These are phyloP conservation scores for Schwanniomyces polymorphus DNA, from an alignment of 805 yeast species.

Conservation along the genomic window DNA sequence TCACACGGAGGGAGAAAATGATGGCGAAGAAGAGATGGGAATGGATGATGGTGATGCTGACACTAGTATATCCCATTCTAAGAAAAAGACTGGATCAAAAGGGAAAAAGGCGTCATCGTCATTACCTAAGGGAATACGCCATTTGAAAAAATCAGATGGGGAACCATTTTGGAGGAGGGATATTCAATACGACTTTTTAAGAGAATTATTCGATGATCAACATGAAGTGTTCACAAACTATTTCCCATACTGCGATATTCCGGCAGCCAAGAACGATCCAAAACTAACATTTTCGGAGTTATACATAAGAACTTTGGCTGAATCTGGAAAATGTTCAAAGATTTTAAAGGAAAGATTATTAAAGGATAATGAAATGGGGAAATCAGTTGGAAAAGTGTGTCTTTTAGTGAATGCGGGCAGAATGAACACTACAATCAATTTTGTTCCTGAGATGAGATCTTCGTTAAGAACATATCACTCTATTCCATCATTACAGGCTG, in stretches of 20 bases:
- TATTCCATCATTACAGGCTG: conserved; percentile 83
- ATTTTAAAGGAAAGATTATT: conserved; percentile 76
- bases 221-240: conserved; percentile 68
- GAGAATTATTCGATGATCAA: conserved; percentile 61
- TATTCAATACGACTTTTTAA: conserved; percentile 79
- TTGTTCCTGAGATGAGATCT: conserved; percentile 94
- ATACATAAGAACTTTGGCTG: conserved; percentile 78
- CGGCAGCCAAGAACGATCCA: conserved; percentile 35
- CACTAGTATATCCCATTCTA: neutral
- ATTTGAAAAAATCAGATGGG: conserved; percentile 86
- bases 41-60: conserved; percentile 11
- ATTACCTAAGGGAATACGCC: conserved; percentile 44
- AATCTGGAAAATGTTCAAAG: conserved; percentile 79
- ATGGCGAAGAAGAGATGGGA: conserved; percentile 4
- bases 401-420: conserved; percentile 88
- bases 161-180: conserved; percentile 89
- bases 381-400: conserved; percentile 78
- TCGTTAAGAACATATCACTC: conserved; percentile 91
- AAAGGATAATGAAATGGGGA: conserved; percentile 59
- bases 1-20: conserved; percentile 2
- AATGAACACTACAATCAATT: conserved; percentile 91
- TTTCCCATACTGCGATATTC: conserved; percentile 43
- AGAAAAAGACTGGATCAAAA: conserved; percentile 11
- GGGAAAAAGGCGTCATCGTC: conserved; percentile 13
- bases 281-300: conserved; percentile 78